phyloP scores from a whole-genome alignment of 345 rosid genomes.

The Hypericum perforatum region DNA sequence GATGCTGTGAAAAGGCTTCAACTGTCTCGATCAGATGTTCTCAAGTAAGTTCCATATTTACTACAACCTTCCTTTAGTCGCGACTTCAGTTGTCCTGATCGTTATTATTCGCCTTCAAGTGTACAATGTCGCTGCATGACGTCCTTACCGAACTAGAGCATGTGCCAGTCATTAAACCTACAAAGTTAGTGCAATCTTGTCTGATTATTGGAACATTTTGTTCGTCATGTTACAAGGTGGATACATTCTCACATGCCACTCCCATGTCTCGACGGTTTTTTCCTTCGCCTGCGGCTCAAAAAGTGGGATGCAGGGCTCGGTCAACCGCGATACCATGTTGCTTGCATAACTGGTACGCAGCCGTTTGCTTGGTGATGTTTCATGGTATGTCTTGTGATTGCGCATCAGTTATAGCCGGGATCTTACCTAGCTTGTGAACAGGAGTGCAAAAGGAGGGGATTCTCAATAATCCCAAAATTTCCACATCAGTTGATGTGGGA shows the following conservation, averaged over 20 bases:
- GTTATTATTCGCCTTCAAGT: too few relatives aligned
- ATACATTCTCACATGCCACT: constrained; percentile 36
- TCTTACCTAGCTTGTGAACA: constrained; percentile 7
- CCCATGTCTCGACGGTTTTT: constrained; percentile 57
- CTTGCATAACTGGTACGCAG: constrained; percentile 54
- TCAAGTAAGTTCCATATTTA: constrained; percentile 46
- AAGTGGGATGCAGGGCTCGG: constrained; percentile 67
- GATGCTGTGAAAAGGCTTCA: constrained; percentile 52
- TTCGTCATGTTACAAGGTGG: constrained; percentile 37
- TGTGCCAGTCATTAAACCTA: too few relatives aligned
- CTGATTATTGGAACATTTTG: not conserved
- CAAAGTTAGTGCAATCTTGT: not conserved
- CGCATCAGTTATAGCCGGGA: not conserved
- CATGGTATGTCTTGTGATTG: not conserved
- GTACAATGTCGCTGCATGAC: too few relatives aligned
- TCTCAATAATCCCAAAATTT: constrained; percentile 15
- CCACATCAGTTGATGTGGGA: constrained; percentile 42
- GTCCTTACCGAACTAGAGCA: too few relatives aligned
- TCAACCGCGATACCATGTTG: constrained; percentile 68
- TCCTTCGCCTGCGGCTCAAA: constrained; percentile 70
- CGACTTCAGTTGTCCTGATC: not conserved
- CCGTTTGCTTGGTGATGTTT: not conserved
- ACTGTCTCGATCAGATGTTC: constrained; percentile 54
- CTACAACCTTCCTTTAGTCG: not conserved
- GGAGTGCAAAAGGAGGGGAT: constrained; percentile 28